Conservation (phyloP, 352 stramenopile genomes). For the Aphanomyces stellatus region DNA sequence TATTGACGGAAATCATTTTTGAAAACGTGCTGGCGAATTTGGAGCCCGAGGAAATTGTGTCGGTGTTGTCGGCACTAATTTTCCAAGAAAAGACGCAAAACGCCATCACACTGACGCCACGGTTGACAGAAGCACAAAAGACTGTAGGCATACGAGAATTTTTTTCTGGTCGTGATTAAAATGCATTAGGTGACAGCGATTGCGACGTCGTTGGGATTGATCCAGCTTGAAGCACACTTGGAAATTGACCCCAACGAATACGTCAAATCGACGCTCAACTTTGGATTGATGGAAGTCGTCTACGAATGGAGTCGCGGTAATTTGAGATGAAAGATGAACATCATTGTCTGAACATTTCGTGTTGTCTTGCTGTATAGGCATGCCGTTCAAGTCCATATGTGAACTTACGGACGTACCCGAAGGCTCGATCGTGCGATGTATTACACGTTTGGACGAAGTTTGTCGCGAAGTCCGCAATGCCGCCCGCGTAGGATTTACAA, state of each 20-base stretch:
- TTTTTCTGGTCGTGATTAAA: background rate
- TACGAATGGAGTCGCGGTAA: conserved; percentile 95
- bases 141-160: conserved; percentile 19
- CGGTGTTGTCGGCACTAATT: conserved; percentile 92
- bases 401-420: conserved; percentile 95
- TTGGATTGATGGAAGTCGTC: conserved; percentile 91
- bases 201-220: conserved; percentile 63
- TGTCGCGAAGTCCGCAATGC: conserved; percentile 96
- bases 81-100: conserved; percentile 93
- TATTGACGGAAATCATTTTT: conserved; percentile 99
- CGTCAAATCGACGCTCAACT: conserved; percentile 89
- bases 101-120: conserved; percentile 59
- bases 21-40: conserved; percentile 96
- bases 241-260: conserved; percentile 90
- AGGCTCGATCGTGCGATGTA: conserved; percentile 95
- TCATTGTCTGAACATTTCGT: background rate
- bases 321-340: background rate
- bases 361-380: conserved; percentile 30
- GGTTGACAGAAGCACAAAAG: conserved; percentile 65
- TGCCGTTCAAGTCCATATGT: conserved; percentile 95
- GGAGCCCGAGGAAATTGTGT: conserved; percentile 95
- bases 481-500: conserved; percentile 50
- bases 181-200: conserved; percentile 29
- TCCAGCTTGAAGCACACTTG: conserved; percentile 73
- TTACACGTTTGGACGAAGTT: conserved; percentile 96